phyloP scores from a whole-genome alignment of 345 rosid genomes.

The Clarkia xantiana region DNA sequence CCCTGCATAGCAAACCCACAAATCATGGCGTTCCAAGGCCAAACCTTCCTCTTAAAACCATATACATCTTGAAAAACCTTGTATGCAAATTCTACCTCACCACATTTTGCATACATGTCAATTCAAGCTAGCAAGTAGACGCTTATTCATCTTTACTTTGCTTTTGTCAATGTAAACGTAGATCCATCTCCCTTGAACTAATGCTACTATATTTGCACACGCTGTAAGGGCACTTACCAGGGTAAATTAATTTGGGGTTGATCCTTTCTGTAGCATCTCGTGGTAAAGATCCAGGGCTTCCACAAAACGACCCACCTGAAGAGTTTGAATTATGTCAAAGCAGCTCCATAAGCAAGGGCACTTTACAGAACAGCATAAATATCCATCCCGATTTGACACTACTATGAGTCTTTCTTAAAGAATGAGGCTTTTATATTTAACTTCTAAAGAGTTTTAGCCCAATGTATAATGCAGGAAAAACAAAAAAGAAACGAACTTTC shows the following conservation, averaged over 20 bases:
- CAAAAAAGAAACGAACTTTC: too few species aligned
- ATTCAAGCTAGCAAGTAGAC: conserved; percentile 5
- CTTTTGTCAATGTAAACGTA: conserved; percentile 10
- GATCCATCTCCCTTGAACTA: conserved; percentile 17
- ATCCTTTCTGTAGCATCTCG: conserved; percentile 9
- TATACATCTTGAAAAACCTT: neutral
- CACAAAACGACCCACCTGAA: conserved; percentile 10
- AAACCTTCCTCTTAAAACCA: conserved; percentile 6
- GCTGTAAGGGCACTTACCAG: conserved; percentile 15
- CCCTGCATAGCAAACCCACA: conserved; percentile 9
- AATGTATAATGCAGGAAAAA: too few species aligned
- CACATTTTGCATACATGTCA: conserved; percentile 9
- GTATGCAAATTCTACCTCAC: conserved; percentile 4
- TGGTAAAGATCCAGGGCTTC: conserved; percentile 16
- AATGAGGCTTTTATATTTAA: too few species aligned
- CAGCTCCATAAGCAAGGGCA: too few species aligned
- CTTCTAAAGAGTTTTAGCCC: too few species aligned
- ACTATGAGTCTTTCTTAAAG: too few species aligned
- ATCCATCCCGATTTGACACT: too few species aligned
- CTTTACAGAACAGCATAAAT: too few species aligned
- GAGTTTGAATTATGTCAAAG: too few species aligned
- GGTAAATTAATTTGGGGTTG: conserved; percentile 12
- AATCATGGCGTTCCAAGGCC: conserved; percentile 10
- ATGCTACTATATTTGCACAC: conserved; percentile 9
- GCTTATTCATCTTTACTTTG: conserved; percentile 4